These are phyloP conservation scores for Paracoccidioides lutzii DNA, from an alignment of 2,329 filamentous ascomycete genomes.

Conservation along the genomic window DNA sequence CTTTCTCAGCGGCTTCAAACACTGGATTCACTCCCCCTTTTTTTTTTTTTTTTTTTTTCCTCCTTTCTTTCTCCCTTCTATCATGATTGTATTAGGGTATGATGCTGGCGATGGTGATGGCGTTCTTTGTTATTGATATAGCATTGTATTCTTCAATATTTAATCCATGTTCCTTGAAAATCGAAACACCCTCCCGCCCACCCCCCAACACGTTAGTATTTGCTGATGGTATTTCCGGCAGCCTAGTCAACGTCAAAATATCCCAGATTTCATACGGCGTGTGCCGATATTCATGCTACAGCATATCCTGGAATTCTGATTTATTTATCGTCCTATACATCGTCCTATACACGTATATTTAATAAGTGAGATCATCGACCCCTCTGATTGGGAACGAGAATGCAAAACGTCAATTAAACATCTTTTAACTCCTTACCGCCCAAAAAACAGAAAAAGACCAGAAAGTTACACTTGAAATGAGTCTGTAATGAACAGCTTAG, in stretches of 20 bases:
- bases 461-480: neutral
- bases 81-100: neutral
- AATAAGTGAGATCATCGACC: neutral
- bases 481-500: neutral
- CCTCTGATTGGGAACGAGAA: neutral
- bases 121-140: neutral
- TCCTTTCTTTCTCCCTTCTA: neutral
- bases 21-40: neutral
- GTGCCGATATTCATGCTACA: no score
- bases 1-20: neutral
- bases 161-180: neutral
- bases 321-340: neutral
- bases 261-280: no score
- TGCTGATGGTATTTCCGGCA: no score
- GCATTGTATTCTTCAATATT: neutral
- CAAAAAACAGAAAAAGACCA: neutral
- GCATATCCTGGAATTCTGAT: neutral
- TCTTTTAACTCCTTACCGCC: conserved; percentile 3
- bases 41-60: neutral
- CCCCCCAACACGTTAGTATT: no score
- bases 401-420: neutral
- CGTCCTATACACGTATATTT: neutral
- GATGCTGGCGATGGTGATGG: neutral
- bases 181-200: no score
- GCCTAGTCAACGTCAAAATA: no score